Base-by-base conservation (phyloP, 2,329 filamentous ascomycete species). In the Diplodia sapinea region DNA sequence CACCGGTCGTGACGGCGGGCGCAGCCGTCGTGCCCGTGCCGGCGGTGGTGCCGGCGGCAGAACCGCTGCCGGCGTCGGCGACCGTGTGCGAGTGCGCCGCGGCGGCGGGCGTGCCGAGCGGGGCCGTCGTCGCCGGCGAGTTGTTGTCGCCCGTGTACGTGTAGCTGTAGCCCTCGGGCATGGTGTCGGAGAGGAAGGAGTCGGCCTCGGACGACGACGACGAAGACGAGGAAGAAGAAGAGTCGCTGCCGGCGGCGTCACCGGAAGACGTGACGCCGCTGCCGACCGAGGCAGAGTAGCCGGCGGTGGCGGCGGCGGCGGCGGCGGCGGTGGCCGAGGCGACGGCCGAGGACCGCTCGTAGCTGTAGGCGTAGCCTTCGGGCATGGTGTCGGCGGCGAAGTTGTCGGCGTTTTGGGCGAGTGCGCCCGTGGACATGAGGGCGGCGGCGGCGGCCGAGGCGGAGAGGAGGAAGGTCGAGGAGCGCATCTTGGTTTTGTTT, bases 351-450 rank as follows among this genome's bases (percentile, higher is more conserved):
- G n/a, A 33, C 6, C 33, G 26, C 11, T 56, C 33, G 47, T 52
- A 52, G 49, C 29, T 33, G 59, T 63, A 56, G 49, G 49, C n/a
- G 61, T 65, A 59, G 50, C 59, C 66, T 13, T 68, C 50, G 17
- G 69, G 61, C 36, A 69, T 67, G 57, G 68, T 68, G 57, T 68
- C 67, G 29, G 61, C 61, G 15, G 38, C 67, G 56, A 49, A 61
- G 62, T 61, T 55, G 52, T 59, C 47, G 33, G 49, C 43, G 56
- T 54, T 29, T 31, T 70, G 51, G 54, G 49, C 63, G 13, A 69
- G 69, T 69, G 55, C 50, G 69, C 68, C 61, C 20, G n/a, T 17
- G 70, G 50, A 67, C 49, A 65, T 26, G n/a, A 69, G 23, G 56
- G 68, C 63, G 54, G 68, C 63, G 54, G 68, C 63, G 54, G 65